phyloP scores from a whole-genome alignment of 2,329 filamentous ascomycete genomes.

The Fonsecaea pugnacius region DNA sequence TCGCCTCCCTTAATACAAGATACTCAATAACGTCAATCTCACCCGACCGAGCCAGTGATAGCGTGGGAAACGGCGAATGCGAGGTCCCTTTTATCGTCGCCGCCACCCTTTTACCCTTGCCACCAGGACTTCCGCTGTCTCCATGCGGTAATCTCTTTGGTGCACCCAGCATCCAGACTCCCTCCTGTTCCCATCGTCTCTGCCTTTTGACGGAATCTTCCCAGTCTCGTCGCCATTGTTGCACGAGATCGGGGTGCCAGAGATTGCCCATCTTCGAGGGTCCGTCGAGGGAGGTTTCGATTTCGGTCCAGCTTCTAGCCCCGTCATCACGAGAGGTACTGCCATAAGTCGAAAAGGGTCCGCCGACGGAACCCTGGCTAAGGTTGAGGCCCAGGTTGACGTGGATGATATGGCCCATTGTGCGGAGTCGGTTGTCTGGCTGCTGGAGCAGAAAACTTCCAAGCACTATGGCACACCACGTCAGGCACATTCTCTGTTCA shows the following conservation, averaged over 20 bases:
- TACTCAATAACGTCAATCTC: slow-evolving; percentile 24
- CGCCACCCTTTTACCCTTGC: background rate
- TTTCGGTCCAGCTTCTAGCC: slow-evolving; percentile 11
- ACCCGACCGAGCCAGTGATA: background rate
- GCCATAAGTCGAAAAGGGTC: background rate
- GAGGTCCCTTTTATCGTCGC: background rate
- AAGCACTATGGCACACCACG: slow-evolving; percentile 24
- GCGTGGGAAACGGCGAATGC: background rate
- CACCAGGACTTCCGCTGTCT: background rate
- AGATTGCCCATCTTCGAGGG: slow-evolving; percentile 14
- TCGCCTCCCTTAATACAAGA: slow-evolving; percentile 24
- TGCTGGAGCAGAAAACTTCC: slow-evolving; percentile 22
- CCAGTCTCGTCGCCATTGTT: slow-evolving; percentile 22
- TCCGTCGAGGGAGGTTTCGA: slow-evolving; percentile 11
- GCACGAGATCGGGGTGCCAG: slow-evolving; percentile 19
- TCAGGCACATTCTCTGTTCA: slow-evolving; percentile 6
- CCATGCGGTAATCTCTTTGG: slow-evolving; percentile 8
- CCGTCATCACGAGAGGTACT: background rate
- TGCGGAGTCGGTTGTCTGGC: slow-evolving; percentile 13
- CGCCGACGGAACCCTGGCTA: background rate
- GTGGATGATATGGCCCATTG: slow-evolving; percentile 28
- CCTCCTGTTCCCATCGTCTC: slow-evolving; percentile 17
- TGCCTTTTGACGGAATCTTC: slow-evolving; percentile 17
- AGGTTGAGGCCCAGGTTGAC: slow-evolving; percentile 16
- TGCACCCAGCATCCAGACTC: slow-evolving; percentile 21